Conservation (phyloP, 768 basidiomycete species). For the Tulasnella sp. region DNA sequence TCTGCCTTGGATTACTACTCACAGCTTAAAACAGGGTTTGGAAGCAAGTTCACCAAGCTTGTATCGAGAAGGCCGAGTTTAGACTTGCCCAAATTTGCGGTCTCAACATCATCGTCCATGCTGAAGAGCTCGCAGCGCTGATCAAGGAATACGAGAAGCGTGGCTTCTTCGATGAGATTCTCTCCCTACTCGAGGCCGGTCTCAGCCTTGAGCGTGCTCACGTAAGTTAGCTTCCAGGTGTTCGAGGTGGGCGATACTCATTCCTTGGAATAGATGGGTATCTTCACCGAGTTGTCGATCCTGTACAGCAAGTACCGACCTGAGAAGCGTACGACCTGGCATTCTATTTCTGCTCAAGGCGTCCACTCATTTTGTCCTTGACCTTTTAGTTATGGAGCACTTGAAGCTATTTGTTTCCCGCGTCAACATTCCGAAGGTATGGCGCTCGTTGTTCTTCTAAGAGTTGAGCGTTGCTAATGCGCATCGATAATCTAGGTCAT, state of each 20-base stretch:
- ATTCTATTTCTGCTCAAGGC: constrained; percentile 3
- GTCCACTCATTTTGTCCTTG: constrained; percentile 31
- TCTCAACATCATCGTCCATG: constrained; percentile 96
- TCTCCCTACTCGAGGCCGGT: constrained; percentile 89
- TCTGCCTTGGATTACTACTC: constrained; percentile 34
- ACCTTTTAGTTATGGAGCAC: constrained; percentile 88
- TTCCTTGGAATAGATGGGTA: constrained; percentile 69
- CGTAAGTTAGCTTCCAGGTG: constrained; percentile 46
- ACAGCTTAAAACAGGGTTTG: constrained; percentile 68
- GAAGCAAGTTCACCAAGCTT: constrained; percentile 99
- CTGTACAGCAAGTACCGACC: constrained; percentile 95
- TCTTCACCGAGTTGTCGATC: constrained; percentile 93
- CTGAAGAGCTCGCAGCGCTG: constrained; percentile 76
- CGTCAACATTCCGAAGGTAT: constrained; percentile 95
- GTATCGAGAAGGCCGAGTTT: constrained; percentile 97
- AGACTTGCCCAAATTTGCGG: constrained; percentile 97
- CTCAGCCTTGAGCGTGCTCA: constrained; percentile 96
- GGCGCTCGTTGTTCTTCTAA: constrained; percentile 14
- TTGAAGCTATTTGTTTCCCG: constrained; percentile 93
- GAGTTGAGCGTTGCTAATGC: neutral
- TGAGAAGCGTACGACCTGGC: constrained; percentile 69
- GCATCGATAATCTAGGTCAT: constrained; percentile 61
- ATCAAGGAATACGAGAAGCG: constrained; percentile 85
- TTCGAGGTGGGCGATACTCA: constrained; percentile 37
- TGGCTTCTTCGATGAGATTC: constrained; percentile 94